Base-by-base conservation (phyloP, 768 basidiomycete species). In the Podaxis sp. region DNA sequence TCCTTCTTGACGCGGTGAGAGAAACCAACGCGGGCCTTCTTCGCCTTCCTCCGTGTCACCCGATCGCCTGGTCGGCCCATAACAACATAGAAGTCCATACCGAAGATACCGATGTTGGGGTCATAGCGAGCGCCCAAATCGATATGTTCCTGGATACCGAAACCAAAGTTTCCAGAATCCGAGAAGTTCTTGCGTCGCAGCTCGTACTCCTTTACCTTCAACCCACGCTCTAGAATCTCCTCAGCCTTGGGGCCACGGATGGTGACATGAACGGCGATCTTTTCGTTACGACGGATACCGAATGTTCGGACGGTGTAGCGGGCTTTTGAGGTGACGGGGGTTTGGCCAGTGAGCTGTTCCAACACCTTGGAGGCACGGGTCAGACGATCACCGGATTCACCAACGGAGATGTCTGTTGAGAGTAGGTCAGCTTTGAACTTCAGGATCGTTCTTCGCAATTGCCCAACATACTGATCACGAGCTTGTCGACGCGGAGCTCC, bases 201-300 rank as follows among this genome's bases (percentile, higher is more conserved):
- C 82, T 99, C 97, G 85, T 99, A 99, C 82, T 99, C 97, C 87
- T 99, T 99, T 73, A 99, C 97, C 80, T 99, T 99, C 77, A 99
- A 84, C 51, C 95, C 96, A 70, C 96, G 93, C 83, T 99, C 96
- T 70, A 99, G 84, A 75, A 99, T 98, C 78, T 99, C 96, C 86
- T 99, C 96, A 40, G 96, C 96, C 81, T 99, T 99, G 69, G 96
- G 96, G 30, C 96, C 96, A 70, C 96, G 93, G 81, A 99, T 97
- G 75, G 96, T 99, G 72, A 96, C 95, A 79, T 96, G 95, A 68
- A 93, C 93, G 54, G 96, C 96, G 76, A 99, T 99, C 87, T 99
- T 99, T 82, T 99, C 96, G 84, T 99, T 99, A 82, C 97, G 93
- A 77, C 97, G 92, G 85, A 99, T 99, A 73, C 93, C 91, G 83